Conservation (phyloP, 2,329 filamentous ascomycete species). For the Paracorniculantispora psalliotae region DNA sequence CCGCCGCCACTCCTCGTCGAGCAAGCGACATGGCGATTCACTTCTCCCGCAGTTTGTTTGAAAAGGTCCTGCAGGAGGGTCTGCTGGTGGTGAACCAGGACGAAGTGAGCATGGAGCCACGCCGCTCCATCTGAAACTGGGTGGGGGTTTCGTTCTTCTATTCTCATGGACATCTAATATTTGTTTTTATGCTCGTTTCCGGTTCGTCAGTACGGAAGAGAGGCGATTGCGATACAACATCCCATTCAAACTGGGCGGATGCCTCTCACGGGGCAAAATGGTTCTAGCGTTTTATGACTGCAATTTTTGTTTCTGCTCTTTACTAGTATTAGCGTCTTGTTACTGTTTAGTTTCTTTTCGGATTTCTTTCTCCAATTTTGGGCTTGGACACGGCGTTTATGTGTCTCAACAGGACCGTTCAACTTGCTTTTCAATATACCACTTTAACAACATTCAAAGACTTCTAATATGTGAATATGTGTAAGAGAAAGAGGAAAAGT, state of each 20-base stretch:
- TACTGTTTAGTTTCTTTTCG: too few relatives aligned
- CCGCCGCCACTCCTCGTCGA: not conserved
- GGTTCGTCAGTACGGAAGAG: not conserved
- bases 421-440: too few relatives aligned
- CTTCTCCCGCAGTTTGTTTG: not conserved
- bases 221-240: not conserved
- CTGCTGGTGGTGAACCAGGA: not conserved
- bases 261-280: not conserved
- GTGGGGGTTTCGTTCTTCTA: not conserved
- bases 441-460: too few relatives aligned
- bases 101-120: not conserved
- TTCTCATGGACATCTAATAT: not conserved
- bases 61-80: not conserved
- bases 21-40: not conserved
- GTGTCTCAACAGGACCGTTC: too few relatives aligned
- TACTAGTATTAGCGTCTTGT: not conserved
- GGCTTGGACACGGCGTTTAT: too few relatives aligned
- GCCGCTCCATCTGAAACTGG: not conserved
- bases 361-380: too few relatives aligned
- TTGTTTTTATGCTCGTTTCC: too few relatives aligned
- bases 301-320: not conserved
- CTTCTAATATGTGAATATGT: too few relatives aligned
- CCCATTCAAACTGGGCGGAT: not conserved
- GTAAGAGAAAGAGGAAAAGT: too few relatives aligned
- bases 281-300: not conserved